These are phyloP conservation scores for Aureobasidium sp. DNA, from an alignment of 2,329 filamentous ascomycete species.

Conservation along the genomic window DNA sequence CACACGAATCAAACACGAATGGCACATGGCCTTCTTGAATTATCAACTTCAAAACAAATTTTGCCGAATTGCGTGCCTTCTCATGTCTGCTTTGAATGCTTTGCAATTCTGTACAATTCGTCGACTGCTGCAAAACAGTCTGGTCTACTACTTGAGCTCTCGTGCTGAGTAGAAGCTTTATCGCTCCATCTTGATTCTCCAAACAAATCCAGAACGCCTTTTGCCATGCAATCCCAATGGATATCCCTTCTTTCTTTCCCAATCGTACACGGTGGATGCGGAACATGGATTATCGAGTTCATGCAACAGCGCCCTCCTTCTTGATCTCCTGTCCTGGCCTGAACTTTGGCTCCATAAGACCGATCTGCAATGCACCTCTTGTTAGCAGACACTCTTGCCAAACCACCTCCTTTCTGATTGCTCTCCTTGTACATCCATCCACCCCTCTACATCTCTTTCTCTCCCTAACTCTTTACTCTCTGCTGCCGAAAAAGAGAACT, in stretches of 20 bases:
- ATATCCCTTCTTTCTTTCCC: not conserved
- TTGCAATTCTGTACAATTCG: not conserved
- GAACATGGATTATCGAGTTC: not conserved
- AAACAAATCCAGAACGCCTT: slow-evolving; percentile 11
- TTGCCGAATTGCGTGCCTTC: not conserved
- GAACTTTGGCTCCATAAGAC: slow-evolving; percentile 35
- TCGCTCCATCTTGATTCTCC: not conserved
- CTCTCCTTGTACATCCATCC: not conserved
- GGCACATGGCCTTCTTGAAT: not conserved
- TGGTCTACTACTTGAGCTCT: not conserved
- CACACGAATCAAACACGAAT: slow-evolving; percentile 8
- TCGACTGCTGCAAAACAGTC: not conserved
- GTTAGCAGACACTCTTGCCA: slow-evolving; percentile 3
- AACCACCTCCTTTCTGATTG: not conserved
- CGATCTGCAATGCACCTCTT: slow-evolving; percentile 26
- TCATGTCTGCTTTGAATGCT: not conserved
- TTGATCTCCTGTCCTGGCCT: slow-evolving; percentile 4
- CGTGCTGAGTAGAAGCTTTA: not conserved
- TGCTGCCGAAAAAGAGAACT: slow-evolving; percentile 17
- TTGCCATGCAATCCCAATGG: slow-evolving; percentile 11
- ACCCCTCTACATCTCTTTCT: not conserved
- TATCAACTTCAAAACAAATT: not conserved
- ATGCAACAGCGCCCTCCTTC: not conserved
- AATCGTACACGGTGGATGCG: not conserved
- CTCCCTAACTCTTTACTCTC: not conserved